Base-by-base conservation (phyloP, 495 filamentous ascomycete genomes). In the Neurospora hispaniola region DNA sequence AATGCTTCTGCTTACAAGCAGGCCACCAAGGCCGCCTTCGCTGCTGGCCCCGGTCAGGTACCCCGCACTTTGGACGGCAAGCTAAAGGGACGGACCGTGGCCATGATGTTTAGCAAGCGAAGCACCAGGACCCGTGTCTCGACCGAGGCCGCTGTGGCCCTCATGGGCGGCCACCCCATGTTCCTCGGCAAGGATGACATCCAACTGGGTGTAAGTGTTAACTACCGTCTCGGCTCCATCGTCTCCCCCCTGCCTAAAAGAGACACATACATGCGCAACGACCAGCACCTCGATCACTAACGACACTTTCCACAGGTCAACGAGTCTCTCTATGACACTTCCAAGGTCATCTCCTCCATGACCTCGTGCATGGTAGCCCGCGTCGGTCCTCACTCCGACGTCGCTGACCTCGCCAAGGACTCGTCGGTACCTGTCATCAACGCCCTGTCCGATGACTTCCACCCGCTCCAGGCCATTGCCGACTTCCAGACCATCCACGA, bases 71-170 rank as follows among this genome's bases (percentile, higher is more conserved):
- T 92, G 16, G 79, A 88, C 11, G 76, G 74, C n/a, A 75, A 69
- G 14, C 73, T 86, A 54, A 84, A 87, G 27, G 93, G 93, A 31
- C 89, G 94, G 81, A 96, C 94, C 4, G 88, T 98, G 14, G 94
- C 96, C 73, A 92, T 99, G 90, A 91, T 94, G 85, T 98, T 99
- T 86, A 94, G 86, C 84, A 99, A 99, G 84, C 89, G 94, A 39
- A 94, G 91, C 75, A 99, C 96, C 16, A 87, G 96, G 68, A 99
- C 96, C 18, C 89, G 96, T 69, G 90, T 99, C 39, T 97, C 93
- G 16, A 97, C 94, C 16, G 96, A 99, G 84, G 89, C 90, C 8
- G 96, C 96, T 11, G 88, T 97, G 14, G 88, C 90, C 20, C 81
- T 90, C 54, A 87, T 99, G 85, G 92, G 93, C 54, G 96, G 96